Percentiles rank a stretch among this genome's conserved stretches.
phyloP scores from a whole-genome alignment of 176 grass and related monocot species.

The Luzula sylvatica region DNA sequence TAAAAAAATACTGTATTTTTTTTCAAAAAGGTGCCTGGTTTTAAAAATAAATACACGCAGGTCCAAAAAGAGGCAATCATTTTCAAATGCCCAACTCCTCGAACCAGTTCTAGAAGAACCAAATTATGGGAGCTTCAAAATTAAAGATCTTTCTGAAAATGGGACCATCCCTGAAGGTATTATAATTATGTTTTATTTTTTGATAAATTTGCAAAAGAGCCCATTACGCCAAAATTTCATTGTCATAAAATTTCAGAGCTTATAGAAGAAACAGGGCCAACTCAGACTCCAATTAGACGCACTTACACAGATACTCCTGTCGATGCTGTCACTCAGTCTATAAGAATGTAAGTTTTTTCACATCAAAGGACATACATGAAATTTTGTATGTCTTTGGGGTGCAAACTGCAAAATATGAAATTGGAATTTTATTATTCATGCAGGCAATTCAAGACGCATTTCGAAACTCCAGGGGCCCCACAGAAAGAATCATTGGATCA shows the following conservation, averaged over 20 bases:
- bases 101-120: slow-evolving; percentile 79
- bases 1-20: too few species aligned
- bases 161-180: slow-evolving; percentile 36
- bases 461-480: slow-evolving; percentile 46
- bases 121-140: slow-evolving; percentile 46
- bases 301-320: slow-evolving; percentile 7
- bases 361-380: slow-evolving; percentile 10
- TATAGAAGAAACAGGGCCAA: slow-evolving; percentile 64
- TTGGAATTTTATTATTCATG: not conserved
- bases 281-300: slow-evolving; percentile 46
- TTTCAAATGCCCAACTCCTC: slow-evolving; percentile 55
- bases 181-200: too few species aligned
- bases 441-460: slow-evolving; percentile 77
- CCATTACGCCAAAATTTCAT: too few species aligned
- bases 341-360: slow-evolving; percentile 42
- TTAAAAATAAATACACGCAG: slow-evolving; percentile 19
- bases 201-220: too few species aligned
- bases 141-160: slow-evolving; percentile 51
- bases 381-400: not conserved
- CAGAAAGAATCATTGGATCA: slow-evolving; percentile 56
- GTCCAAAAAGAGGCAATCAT: slow-evolving; percentile 65
- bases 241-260: slow-evolving; percentile 37
- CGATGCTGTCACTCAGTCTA: slow-evolving; percentile 50
- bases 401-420: not conserved
- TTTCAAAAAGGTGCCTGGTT: too few species aligned